These are phyloP conservation scores for Amanita inopinata DNA, from an alignment of 768 basidiomycete genomes.

Conservation along the genomic window DNA sequence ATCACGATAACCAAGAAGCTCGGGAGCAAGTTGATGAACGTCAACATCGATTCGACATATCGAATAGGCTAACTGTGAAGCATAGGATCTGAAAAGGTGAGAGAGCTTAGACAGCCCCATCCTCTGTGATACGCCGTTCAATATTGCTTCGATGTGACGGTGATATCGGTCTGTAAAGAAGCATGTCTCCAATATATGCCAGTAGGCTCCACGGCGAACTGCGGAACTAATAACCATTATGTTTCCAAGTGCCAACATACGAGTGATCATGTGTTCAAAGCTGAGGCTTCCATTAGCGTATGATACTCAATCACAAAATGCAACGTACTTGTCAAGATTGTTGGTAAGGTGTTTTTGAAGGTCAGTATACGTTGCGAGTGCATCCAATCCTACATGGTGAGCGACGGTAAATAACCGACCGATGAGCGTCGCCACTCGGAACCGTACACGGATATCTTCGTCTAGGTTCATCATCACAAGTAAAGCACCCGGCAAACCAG, in stretches of 20 bases:
- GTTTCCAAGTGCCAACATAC: slow-evolving; percentile 62
- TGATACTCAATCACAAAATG: slow-evolving; percentile 3
- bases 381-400: slow-evolving; percentile 21
- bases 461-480: slow-evolving; percentile 53
- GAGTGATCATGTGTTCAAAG: slow-evolving; percentile 68
- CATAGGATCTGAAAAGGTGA: slow-evolving; percentile 69
- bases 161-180: slow-evolving; percentile 28
- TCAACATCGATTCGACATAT: slow-evolving; percentile 42
- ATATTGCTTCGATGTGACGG: slow-evolving; percentile 36
- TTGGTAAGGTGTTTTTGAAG: slow-evolving; percentile 36
- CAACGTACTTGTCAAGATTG: slow-evolving; percentile 41
- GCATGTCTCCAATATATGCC: slow-evolving; percentile 76
- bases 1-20: slow-evolving; percentile 67
- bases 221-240: slow-evolving; percentile 71
- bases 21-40: slow-evolving; percentile 55
- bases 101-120: slow-evolving; percentile 56
- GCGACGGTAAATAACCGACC: slow-evolving; percentile 48
- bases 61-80: slow-evolving; percentile 64
- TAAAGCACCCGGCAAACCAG: slow-evolving; percentile 29
- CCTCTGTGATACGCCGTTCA: slow-evolving; percentile 52
- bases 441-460: slow-evolving; percentile 75
- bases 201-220: slow-evolving; percentile 75
- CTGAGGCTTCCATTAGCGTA: slow-evolving; percentile 24
- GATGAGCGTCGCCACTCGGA: slow-evolving; percentile 56
- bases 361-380: slow-evolving; percentile 33